Evolutionary conservation across 495 filamentous ascomycete genomes (phyloP).

Genomic region (Aspergillus ellipticus): DNA sequence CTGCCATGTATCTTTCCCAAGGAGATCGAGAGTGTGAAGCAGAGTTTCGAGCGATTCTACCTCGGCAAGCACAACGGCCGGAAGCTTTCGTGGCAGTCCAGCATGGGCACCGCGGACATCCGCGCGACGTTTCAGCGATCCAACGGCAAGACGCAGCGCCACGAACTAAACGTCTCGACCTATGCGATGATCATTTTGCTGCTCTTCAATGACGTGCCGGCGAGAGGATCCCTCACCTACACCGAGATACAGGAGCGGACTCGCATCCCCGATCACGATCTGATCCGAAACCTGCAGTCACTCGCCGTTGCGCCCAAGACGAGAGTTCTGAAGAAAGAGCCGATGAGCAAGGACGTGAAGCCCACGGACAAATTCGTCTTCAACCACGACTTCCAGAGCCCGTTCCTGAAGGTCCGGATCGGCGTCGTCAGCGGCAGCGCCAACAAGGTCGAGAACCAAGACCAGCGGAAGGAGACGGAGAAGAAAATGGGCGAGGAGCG

Average conservation of each 20-base stretch:
- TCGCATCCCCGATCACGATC: slow-evolving; percentile 73
- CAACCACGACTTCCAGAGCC: slow-evolving; percentile 79
- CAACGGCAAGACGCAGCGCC: slow-evolving; percentile 66
- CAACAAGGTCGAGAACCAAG: slow-evolving; percentile 80
- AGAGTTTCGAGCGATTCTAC: slow-evolving; percentile 89
- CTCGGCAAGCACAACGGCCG: slow-evolving; percentile 81
- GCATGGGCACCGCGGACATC: slow-evolving; percentile 84
- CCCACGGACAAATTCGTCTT: slow-evolving; percentile 77
- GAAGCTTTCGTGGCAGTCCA: slow-evolving; percentile 77
- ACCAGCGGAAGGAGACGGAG: slow-evolving; percentile 83
- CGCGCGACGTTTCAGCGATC: slow-evolving; percentile 73
- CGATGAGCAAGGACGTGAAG: slow-evolving; percentile 77
- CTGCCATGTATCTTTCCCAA: slow-evolving; percentile 65
- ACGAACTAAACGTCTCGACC: slow-evolving; percentile 89
- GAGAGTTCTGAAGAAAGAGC: slow-evolving; percentile 75
- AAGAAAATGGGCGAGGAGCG: slow-evolving; percentile 80
- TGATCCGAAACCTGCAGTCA: slow-evolving; percentile 78
- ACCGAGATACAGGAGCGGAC: slow-evolving; percentile 83
- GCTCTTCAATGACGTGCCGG: slow-evolving; percentile 77
- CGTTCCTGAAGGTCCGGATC: slow-evolving; percentile 81
- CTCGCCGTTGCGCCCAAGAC: slow-evolving; percentile 84
- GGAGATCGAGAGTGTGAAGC: slow-evolving; percentile 70
- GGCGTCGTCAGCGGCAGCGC: slow-evolving; percentile 61
- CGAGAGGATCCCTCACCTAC: slow-evolving; percentile 64
- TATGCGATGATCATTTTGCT: slow-evolving; percentile 88